Conservation (phyloP, 2,329 filamentous ascomycete genomes). For the Alternaria conjuncta region DNA sequence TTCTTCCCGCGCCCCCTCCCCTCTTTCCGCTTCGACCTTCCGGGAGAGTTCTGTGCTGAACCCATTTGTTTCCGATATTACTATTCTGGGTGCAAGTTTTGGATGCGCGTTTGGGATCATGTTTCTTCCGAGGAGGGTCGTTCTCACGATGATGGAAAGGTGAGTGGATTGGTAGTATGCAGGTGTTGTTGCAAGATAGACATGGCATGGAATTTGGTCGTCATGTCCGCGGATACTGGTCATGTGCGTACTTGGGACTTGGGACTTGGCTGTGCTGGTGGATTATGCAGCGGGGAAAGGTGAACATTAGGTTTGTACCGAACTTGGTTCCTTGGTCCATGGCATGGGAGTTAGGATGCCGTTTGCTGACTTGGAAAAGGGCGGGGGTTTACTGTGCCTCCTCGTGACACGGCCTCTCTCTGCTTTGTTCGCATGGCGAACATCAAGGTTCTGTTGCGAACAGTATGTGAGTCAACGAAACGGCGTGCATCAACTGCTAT, state of each 20-base stretch:
- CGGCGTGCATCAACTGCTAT: rapidly evolving
- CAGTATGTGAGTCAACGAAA: neutral
- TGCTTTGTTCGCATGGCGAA: neutral
- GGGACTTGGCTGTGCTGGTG: neutral
- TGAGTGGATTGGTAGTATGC: neutral
- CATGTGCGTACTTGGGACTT: neutral
- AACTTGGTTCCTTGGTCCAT: neutral
- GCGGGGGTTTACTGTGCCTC: neutral
- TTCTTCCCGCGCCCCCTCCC: neutral
- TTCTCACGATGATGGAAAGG: too few species aligned
- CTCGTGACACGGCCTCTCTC: neutral
- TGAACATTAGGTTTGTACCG: neutral
- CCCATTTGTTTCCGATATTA: too few species aligned
- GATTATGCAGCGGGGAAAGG: neutral
- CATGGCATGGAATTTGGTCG: neutral
- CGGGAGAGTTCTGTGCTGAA: too few species aligned
- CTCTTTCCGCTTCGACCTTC: neutral
- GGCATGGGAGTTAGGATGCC: neutral
- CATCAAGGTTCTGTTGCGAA: neutral
- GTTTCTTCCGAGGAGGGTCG: too few species aligned
- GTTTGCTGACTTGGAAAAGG: neutral
- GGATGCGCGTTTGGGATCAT: too few species aligned
- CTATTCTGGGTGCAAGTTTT: too few species aligned
- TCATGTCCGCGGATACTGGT: neutral
- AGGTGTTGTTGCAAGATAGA: neutral